Conservation (phyloP, 768 basidiomycete species). For the Sarcomyxa edulis region DNA sequence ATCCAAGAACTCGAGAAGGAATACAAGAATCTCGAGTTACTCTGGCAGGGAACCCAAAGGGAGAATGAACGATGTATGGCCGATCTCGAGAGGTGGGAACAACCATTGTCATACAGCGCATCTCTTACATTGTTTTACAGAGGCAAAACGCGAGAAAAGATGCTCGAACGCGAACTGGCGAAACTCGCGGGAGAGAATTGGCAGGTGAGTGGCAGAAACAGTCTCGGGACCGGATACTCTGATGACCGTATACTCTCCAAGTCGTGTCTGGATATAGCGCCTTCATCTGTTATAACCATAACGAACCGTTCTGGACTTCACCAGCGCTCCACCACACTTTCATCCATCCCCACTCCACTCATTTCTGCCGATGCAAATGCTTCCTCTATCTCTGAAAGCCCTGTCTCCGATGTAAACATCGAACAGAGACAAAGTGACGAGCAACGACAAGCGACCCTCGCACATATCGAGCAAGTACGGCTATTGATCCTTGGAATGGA, state of each 20-base stretch:
- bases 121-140: slow-evolving; percentile 23
- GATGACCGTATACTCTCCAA: slow-evolving; percentile 7
- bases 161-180: slow-evolving; percentile 67
- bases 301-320: slow-evolving; percentile 18
- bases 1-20: slow-evolving; percentile 68
- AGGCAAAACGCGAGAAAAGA: slow-evolving; percentile 65
- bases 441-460: not conserved
- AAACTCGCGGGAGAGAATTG: slow-evolving; percentile 76
- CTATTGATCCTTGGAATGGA: slow-evolving; percentile 73
- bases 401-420: slow-evolving; percentile 2
- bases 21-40: slow-evolving; percentile 67
- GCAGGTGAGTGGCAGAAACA: slow-evolving; percentile 49
- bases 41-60: slow-evolving; percentile 75
- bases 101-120: not conserved
- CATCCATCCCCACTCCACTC: slow-evolving; percentile 15
- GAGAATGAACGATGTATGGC: slow-evolving; percentile 86
- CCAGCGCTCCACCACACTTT: slow-evolving; percentile 28
- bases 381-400: slow-evolving; percentile 8
- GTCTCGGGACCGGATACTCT: slow-evolving; percentile 9
- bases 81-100: slow-evolving; percentile 62
- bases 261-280: slow-evolving; percentile 28
- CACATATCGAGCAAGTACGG: slow-evolving; percentile 66
- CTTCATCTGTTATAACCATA: slow-evolving; percentile 14
- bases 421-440: not conserved
- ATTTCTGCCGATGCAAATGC: too few species aligned